Base-by-base conservation (phyloP, 176 grass and related monocot species). In the Olyra latifolia region DNA sequence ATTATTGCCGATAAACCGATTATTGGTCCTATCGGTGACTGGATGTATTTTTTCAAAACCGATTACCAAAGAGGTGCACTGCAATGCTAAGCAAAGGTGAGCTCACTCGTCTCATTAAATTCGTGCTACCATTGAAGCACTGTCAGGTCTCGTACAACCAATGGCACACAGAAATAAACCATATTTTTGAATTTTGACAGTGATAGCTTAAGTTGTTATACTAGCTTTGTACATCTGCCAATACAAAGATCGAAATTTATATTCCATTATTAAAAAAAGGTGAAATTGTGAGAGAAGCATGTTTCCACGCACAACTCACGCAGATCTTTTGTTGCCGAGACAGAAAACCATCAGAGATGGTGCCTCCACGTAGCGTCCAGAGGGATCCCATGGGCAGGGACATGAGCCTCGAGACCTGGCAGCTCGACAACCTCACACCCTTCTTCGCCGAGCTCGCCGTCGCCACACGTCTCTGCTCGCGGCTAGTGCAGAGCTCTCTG, bases 321-420 rank as follows among this genome's bases (percentile, higher is more conserved):
- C 22, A 25, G 11, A 14, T 60, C 57, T 15, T 14, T 28, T 14
- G 57, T 23, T 25, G 47, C 60, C 43, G 25, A 28, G 44, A 49
- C 0, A 61, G 15, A 45, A 14, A n/a, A 42, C 27, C 16, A 46
- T 20, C 9, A 19, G 17, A 72, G 20, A 75, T 6, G 83, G 50
- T 6, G 78, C 35, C 41, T 79, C 80, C 75, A 84, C 85, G 76
- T 62, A 46, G 41, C 62, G 29, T 72, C 77, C 30, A 75, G 67
- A 60, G 25, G 57, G 2, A 57, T 56, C 71, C 62, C 32, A 43
- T 61, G 59, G 69, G 78, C 48, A 43, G 5, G 16, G 65, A 84
- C 66, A 20, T 17, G 7, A 25, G 0, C 45, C 20, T 5, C n/a
- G 44, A 28, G 72, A 92, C 69, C 42, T 75, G 79, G 83, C 87